Conservation (phyloP, 106 monocot species). For the Posidonia australis region DNA sequence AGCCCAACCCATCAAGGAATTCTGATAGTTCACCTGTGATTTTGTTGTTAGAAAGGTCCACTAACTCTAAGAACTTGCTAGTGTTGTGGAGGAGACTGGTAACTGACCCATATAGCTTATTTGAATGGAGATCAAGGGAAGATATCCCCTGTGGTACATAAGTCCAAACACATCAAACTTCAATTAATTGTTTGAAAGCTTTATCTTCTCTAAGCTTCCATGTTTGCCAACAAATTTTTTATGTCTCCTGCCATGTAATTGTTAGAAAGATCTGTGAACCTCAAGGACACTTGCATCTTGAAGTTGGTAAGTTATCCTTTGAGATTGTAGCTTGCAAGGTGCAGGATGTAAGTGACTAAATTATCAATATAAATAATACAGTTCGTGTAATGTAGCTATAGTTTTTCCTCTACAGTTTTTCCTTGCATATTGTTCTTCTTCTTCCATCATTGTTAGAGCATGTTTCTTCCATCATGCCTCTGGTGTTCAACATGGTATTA, state of each 20-base stretch:
- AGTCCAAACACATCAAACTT: slow-evolving; percentile 18
- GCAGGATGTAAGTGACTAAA: too few species aligned
- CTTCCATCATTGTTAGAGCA: too few species aligned
- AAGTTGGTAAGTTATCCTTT: slow-evolving; percentile 24
- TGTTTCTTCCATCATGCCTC: too few species aligned
- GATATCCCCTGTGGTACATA: slow-evolving; percentile 20
- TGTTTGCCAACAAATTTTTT: slow-evolving; percentile 21
- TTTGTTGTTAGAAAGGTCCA: slow-evolving; percentile 55
- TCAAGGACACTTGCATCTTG: slow-evolving; percentile 27
- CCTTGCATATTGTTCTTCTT: too few species aligned
- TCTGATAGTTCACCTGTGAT: slow-evolving; percentile 46
- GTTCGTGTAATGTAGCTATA: too few species aligned
- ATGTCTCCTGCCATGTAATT: slow-evolving; percentile 44
- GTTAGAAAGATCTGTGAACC: slow-evolving; percentile 46
- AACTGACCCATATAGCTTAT: slow-evolving; percentile 27
- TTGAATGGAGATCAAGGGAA: slow-evolving; percentile 33
- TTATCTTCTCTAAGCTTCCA: slow-evolving; percentile 25
- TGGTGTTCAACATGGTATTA: too few species aligned
- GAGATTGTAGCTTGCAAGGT: slow-evolving; percentile 53
- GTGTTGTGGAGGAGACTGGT: slow-evolving; percentile 13
- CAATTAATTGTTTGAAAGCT: slow-evolving; percentile 33
- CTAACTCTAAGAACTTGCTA: slow-evolving; percentile 10
- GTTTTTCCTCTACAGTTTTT: too few species aligned
- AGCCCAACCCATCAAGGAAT: slow-evolving; percentile 16
- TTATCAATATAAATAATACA: too few species aligned